Percentiles rank a stretch among this genome's conserved stretches.
These are phyloP conservation scores for Sporothrix mexicana DNA, from an alignment of 2,329 filamentous ascomycete species.

Conservation along the genomic window DNA sequence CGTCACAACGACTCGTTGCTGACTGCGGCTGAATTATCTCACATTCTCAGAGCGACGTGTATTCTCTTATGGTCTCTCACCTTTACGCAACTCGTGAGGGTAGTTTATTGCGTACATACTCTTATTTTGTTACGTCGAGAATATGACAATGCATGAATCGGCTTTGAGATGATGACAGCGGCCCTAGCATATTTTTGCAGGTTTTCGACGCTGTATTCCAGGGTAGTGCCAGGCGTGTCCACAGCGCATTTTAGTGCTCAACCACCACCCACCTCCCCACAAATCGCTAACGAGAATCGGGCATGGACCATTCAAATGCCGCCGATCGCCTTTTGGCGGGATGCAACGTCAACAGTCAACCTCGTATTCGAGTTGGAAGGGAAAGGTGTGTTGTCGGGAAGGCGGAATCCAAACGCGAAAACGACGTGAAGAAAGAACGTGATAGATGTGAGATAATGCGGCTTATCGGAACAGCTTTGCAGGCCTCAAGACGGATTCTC, in stretches of 20 bases:
- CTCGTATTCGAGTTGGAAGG: not conserved
- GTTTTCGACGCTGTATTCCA: not conserved
- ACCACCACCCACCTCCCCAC: conserved; percentile 15
- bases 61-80: not conserved
- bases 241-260: not conserved
- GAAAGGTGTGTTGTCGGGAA: not conserved
- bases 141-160: not conserved
- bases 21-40: too few species aligned
- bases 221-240: not conserved
- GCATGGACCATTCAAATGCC: conserved; percentile 9
- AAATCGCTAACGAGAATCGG: conserved; percentile 7
- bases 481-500: not conserved
- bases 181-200: not conserved
- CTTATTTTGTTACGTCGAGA: too few species aligned
- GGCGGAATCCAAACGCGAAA: not conserved
- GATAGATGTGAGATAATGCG: not conserved
- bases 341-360: conserved; percentile 5
- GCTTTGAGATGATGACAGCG: not conserved
- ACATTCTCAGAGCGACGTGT: not conserved
- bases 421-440: not conserved
- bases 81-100: not conserved
- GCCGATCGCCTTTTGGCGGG: conserved; percentile 22
- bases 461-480: not conserved
- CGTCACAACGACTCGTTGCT: too few species aligned
- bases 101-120: too few species aligned